Conservation (phyloP, 345 rosid genomes). For the Tarenaya hassleriana region DNA sequence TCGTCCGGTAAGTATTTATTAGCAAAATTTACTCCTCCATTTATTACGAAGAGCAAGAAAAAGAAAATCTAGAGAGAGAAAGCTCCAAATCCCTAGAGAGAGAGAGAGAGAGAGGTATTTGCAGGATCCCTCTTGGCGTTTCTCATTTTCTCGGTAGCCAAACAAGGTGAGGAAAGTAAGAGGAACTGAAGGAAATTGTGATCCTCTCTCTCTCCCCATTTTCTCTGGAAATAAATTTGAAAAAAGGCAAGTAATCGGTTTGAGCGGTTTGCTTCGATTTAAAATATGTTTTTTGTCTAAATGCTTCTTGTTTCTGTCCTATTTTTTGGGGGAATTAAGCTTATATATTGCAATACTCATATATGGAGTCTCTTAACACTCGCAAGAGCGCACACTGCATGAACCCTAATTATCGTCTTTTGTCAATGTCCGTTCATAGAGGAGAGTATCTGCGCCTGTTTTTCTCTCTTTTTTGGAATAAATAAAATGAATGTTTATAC, state of each 20-base stretch:
- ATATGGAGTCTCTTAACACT: background rate
- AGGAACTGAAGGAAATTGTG: constrained; percentile 17
- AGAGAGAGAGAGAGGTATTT: constrained; percentile 17
- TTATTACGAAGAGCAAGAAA: constrained; percentile 34
- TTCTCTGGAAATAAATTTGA: background rate
- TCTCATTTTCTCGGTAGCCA: constrained; percentile 20
- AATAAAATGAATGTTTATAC: background rate
- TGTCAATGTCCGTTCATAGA: too few relatives aligned
- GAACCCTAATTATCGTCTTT: background rate
- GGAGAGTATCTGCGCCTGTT: background rate
- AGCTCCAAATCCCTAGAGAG: constrained; percentile 23
- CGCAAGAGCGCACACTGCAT: background rate
- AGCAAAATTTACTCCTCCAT: constrained; percentile 36
- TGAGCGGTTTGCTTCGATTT: too few relatives aligned
- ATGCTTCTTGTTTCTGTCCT: background rate
- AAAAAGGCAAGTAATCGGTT: constrained; percentile 16
- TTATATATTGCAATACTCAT: background rate
- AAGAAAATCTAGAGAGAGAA: constrained; percentile 12
- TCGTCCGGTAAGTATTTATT: constrained; percentile 38
- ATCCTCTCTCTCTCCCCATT: too few relatives aligned
- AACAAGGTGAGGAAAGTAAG: constrained; percentile 18
- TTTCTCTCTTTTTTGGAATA: background rate
- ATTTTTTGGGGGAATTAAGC: background rate
- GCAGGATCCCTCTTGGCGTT: background rate
- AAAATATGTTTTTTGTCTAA: too few relatives aligned